Percentiles rank a stretch among this genome's conserved stretches.
These are phyloP conservation scores for Candida bentonensis DNA, from an alignment of 805 yeast genomes.

Conservation along the genomic window DNA sequence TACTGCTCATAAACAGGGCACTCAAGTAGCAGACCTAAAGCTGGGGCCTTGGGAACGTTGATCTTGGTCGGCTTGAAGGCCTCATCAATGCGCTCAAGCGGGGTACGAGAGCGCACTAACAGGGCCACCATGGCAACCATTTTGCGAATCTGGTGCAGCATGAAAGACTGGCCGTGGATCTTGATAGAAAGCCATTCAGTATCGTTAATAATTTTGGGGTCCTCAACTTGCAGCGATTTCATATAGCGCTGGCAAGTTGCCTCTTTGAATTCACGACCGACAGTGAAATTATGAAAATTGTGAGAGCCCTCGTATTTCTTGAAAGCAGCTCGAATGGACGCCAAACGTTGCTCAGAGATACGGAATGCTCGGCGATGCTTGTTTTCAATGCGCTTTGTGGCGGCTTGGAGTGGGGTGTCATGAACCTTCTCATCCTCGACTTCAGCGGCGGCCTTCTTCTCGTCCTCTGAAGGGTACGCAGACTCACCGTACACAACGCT, in stretches of 20 bases:
- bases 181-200: conserved; percentile 95
- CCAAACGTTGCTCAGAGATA: conserved; percentile 46
- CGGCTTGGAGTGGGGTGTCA: not conserved
- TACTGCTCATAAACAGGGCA: conserved; percentile 84
- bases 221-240: conserved; percentile 65
- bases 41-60: conserved; percentile 95
- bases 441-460: conserved; percentile 5
- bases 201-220: conserved; percentile 81
- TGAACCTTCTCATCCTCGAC: not conserved
- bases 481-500: conserved; percentile 1
- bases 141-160: conserved; percentile 95
- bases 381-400: conserved; percentile 46
- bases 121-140: conserved; percentile 94
- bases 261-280: conserved; percentile 72
- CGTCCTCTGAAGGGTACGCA: conserved; percentile 13
- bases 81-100: conserved; percentile 56
- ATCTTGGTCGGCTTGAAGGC: conserved; percentile 64
- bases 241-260: conserved; percentile 75
- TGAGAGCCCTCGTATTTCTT: conserved; percentile 70
- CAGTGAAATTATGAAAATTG: conserved; percentile 80
- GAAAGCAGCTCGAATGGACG: conserved; percentile 53
- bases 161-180: conserved; percentile 95
- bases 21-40: conserved; percentile 79
- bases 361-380: conserved; percentile 55
- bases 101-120: conserved; percentile 75